Evolutionary conservation across 2,329 filamentous ascomycete species (phyloP), one percentile per base, ranked within the genome.

Genomic region (Fusarium chaquense): DNA sequence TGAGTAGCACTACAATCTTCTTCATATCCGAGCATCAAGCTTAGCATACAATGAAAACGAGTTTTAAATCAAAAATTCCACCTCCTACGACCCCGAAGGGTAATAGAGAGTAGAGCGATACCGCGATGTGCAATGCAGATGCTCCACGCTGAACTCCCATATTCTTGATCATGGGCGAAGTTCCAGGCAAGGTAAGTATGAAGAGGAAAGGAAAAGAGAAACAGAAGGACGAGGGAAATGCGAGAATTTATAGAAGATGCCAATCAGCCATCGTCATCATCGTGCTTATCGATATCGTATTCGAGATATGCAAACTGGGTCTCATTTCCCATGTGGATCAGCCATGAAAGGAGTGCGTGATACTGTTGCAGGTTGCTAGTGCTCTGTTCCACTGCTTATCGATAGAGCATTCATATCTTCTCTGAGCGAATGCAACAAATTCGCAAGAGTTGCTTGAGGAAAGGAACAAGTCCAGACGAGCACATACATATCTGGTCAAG

Each of bases 131-230:
- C 57, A 59, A 59, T 59, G 57, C 57, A 59, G 57, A 40, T 40
- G 55, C 55, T 51, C 55, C 38, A 58, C 46, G 38, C 55, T 58
- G 55, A 58, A 58, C 55, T 44, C 55, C 46, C 55, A 43, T 52
- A 58, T 58, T 58, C 38, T 30, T 58, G 55, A 58, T 52, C 55
- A 35, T 43, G 55, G 46, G 55, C 33, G 13, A 56, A 58, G 55
- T 58, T 58, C 55, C 55, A 58, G 55, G 55, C 55, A 58, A 59
- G 57, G 57, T 59, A 59, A 59, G 57, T 59, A 59, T 59, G 57
- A 59, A 59, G 57, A 56, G 28, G 41, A 59, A 59, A 59, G 26
- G 46, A 35, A 46, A 59, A 56, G 41, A 28, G 0, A 16, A 46
- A 16, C 33, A 59, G 24, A 56, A 59, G 26, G 6, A 11, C 9